phyloP scores from a whole-genome alignment of 345 rosid genomes.

The Litchi chinensis region DNA sequence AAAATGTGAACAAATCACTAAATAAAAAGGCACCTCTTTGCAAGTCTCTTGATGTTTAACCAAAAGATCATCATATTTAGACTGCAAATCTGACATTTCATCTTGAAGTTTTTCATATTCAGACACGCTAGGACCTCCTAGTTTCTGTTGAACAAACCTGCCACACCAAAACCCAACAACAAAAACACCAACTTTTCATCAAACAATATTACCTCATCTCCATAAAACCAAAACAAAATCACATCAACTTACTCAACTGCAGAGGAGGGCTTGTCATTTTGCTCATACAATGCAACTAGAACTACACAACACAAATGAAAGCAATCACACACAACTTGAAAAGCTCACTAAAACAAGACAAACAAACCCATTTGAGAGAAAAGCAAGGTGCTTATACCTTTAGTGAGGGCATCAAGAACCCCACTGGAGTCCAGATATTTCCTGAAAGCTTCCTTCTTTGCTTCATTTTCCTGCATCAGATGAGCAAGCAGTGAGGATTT shows the following conservation, averaged over 20 bases:
- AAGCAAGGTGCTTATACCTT: conserved; percentile 41
- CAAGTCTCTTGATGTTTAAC: conserved; percentile 65
- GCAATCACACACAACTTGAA: not conserved
- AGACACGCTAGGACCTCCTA: conserved; percentile 74
- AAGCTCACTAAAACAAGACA: not conserved
- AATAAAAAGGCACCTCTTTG: conserved; percentile 54
- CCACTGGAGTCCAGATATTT: conserved; percentile 86
- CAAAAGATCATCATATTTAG: conserved; percentile 68
- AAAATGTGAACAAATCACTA: not conserved
- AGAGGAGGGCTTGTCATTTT: conserved; percentile 88
- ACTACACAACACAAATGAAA: conserved; percentile 42
- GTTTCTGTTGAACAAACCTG: conserved; percentile 85
- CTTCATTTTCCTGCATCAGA: conserved; percentile 73
- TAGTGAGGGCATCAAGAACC: conserved; percentile 80
- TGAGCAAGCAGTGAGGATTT: conserved; percentile 9
- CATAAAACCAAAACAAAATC: not conserved
- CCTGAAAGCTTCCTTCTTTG: conserved; percentile 87
- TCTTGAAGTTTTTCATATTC: conserved; percentile 88
- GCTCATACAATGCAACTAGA: conserved; percentile 84
- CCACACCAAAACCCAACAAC: not conserved
- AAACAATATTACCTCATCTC: not conserved
- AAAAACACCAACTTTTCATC: not conserved
- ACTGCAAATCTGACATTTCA: conserved; percentile 68
- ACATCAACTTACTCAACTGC: conserved; percentile 75
- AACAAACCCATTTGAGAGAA: not conserved